Evolutionary conservation across 2,329 filamentous ascomycete genomes (phyloP), one percentile per base, ranked within the genome.

Genomic region (Trichoderma sp.): DNA sequence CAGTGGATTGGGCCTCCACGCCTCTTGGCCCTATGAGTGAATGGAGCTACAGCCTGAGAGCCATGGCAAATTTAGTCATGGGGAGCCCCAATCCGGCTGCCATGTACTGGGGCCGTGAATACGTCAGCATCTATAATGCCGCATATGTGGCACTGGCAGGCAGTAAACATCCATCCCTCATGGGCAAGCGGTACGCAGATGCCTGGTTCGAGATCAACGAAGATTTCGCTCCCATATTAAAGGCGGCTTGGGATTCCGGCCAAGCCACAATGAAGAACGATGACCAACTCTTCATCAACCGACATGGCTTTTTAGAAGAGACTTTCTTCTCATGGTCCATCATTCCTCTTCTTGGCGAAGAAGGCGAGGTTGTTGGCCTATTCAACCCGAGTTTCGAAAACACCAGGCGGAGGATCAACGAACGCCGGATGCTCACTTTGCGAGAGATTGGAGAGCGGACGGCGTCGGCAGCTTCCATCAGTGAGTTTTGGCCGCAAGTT

Each of bases 201-300:
- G 90, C 88, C 1, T 95, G 92, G 92, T 74, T 84, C 0, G 93
- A 95, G 78, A 91, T 95, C 6, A 95, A 92, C 92, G 83, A 88
- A 26, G 88, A 90, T 6, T 85, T 95, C 12, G 86, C 90, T 74
- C 89, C 89, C 2, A 86, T 92, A 0, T 93, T 96, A 74, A 84
- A 86, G 20, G 89, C 84, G 73, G 93, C 93, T 0, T 88, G 87
- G 79, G 81, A 87, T 50, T 91, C 90, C 5, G 93, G 93, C 0
- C 90, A 94, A 81, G 91, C 93, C 0, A 94, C 91, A 0, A 93
- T 95, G 91, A 95, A 94, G 79, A 90, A 95, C 74, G 93, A 96
- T 76, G 92, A 95, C 74, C 89, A 89, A 71, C 83, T 95, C 1
- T 94, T 94, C 76, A 86, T 96, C 36, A 84, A 87, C 61, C 88